Evolutionary conservation across 2,329 filamentous ascomycete genomes (phyloP).

Genomic region (Fusarium burgessii): DNA sequence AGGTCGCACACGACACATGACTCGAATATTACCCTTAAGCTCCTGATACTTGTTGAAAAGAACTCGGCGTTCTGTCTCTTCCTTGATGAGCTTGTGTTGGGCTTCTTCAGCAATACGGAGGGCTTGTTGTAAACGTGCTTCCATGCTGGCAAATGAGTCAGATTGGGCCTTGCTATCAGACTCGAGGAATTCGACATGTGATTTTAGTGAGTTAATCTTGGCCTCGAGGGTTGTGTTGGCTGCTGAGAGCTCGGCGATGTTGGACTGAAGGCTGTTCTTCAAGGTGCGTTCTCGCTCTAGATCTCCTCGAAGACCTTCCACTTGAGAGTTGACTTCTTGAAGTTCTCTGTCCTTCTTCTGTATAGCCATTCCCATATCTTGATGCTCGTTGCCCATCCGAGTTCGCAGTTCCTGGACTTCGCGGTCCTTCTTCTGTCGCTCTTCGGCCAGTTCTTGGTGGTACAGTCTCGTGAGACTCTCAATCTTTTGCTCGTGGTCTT

Average conservation of each 20-base stretch:
- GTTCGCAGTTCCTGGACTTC: slow-evolving; percentile 75
- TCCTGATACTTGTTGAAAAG: slow-evolving; percentile 99
- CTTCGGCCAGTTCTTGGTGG: slow-evolving; percentile 74
- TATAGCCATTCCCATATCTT: slow-evolving; percentile 61
- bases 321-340: slow-evolving; percentile 58
- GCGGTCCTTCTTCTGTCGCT: slow-evolving; percentile 67
- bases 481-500: slow-evolving; percentile 75
- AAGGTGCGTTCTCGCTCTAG: slow-evolving; percentile 73
- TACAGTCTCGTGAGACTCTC: slow-evolving; percentile 72
- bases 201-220: slow-evolving; percentile 79
- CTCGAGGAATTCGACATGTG: slow-evolving; percentile 89
- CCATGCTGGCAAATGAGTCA: slow-evolving; percentile 84
- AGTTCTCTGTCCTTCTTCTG: slow-evolving; percentile 67
- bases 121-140: slow-evolving; percentile 83
- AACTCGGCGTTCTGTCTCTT: slow-evolving; percentile 90
- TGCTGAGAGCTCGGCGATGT: slow-evolving; percentile 68
- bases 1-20: slow-evolving; percentile 96
- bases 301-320: slow-evolving; percentile 61
- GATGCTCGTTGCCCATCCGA: slow-evolving; percentile 63
- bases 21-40: slow-evolving; percentile 96
- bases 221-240: slow-evolving; percentile 78
- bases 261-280: slow-evolving; percentile 65
- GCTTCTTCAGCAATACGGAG: slow-evolving; percentile 75
- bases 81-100: slow-evolving; percentile 85
- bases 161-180: slow-evolving; percentile 91